phyloP scores from a whole-genome alignment of 176 grass and related monocot genomes.

The Chloris gayana region DNA sequence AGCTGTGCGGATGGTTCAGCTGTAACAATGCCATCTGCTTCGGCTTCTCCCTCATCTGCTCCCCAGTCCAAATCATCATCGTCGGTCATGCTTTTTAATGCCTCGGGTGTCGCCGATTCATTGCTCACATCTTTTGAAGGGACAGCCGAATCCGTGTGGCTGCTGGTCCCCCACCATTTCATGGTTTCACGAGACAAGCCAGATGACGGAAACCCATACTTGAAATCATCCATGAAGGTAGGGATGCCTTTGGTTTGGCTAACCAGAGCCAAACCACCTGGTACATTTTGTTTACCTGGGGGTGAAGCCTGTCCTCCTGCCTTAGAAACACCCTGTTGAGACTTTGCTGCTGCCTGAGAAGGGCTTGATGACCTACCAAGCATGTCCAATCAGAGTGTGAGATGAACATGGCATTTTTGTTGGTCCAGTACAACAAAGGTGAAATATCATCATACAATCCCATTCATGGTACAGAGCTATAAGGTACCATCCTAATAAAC shows the following conservation, averaged over 20 bases:
- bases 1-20: slow-evolving; percentile 53
- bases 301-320: slow-evolving; percentile 32
- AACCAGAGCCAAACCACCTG: slow-evolving; percentile 33
- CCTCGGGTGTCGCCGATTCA: slow-evolving; percentile 48
- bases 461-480: slow-evolving; percentile 9
- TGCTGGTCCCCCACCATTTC: slow-evolving; percentile 81
- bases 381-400: slow-evolving; percentile 36
- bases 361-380: slow-evolving; percentile 33
- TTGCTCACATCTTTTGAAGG: slow-evolving; percentile 41
- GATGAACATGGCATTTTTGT: neutral
- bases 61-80: slow-evolving; percentile 69
- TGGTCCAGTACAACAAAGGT: slow-evolving; percentile 14
- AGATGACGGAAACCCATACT: slow-evolving; percentile 73
- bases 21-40: slow-evolving; percentile 19
- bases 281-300: slow-evolving; percentile 38
- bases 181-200: slow-evolving; percentile 59
- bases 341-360: slow-evolving; percentile 48
- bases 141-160: slow-evolving; percentile 26
- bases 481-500: neutral
- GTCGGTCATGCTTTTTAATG: slow-evolving; percentile 45
- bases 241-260: slow-evolving; percentile 74
- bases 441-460: slow-evolving; percentile 13
- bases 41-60: slow-evolving; percentile 44
- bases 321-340: slow-evolving; percentile 47
- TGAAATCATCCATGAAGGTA: slow-evolving; percentile 93